A percentile compares a stretch with the other conserved stretches of the same genome.
phyloP scores from a whole-genome alignment of 257 asterid species.

The Solanum etuberosum region DNA sequence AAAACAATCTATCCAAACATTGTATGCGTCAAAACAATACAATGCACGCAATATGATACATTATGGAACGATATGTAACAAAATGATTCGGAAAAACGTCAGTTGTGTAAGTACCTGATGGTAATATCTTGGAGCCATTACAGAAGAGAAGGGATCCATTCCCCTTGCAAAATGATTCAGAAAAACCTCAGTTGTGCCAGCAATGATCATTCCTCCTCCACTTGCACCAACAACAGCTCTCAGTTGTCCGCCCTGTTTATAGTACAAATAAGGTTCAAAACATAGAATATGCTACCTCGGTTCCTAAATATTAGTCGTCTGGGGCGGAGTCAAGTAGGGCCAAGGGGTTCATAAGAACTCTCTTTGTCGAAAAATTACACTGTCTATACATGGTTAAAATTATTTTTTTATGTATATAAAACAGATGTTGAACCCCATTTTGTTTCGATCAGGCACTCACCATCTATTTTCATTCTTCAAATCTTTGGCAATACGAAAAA shows the following conservation, averaged over 20 bases:
- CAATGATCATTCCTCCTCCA: conserved; percentile 49
- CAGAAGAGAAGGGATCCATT: conserved; percentile 59
- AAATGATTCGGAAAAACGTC: neutral
- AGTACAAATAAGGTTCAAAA: neutral
- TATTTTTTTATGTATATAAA: no score
- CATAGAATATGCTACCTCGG: neutral
- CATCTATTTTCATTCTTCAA: neutral
- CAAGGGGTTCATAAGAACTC: neutral
- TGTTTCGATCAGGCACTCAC: neutral
- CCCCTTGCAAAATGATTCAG: conserved; percentile 35
- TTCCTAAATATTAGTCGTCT: neutral
- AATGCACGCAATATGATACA: neutral
- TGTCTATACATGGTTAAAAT: neutral
- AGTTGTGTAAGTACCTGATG: conserved; percentile 30
- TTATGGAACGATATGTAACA: neutral
- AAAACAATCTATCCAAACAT: neutral
- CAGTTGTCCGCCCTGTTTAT: conserved; percentile 25
- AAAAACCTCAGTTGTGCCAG: conserved; percentile 41
- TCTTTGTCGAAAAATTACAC: no score
- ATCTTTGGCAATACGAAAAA: neutral
- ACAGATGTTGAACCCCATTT: neutral
- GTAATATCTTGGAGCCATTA: conserved; percentile 54
- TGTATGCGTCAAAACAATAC: neutral
- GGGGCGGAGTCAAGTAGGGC: neutral
- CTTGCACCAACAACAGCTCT: conserved; percentile 61